Evolutionary conservation across 176 grass and related monocot species (phyloP), one percentile per base, ranked within the genome.

Genomic region (Puccinellia tenuiflora): DNA sequence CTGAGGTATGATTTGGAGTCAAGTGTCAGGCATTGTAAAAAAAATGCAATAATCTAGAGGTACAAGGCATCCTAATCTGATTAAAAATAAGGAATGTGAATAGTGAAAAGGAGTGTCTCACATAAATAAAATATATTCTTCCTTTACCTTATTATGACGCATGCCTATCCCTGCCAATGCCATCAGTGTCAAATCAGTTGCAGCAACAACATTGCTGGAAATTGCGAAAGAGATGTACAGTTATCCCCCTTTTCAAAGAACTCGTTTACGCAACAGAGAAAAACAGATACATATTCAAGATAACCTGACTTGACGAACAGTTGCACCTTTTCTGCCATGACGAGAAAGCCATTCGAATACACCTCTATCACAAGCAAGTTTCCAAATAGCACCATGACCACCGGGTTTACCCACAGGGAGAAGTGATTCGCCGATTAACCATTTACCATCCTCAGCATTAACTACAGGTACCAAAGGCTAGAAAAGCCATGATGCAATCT

Each of bases 181-280:
- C 89, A 98, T 90, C 53, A 98, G 87, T 20, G 96, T 98, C 77
- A 98, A 80, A 86, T 98, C 96, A 78, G 96, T 98, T 48, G 96
- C 92, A 79, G 96, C 96, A 28, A 95, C 92, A 90, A 98, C 96
- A 91, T 98, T 98, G 85, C 96, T 98, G 83, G n/a, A 91, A 87
- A 79, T 70, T 61, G 72, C 37, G 83, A 77, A 53, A 20, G 3
- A 69, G 2, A 65, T 84, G 21, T 38, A 82, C 6, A 74, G 29
- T 82, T 65, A 91, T 73, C 25, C 54, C n/a, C 16, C 8, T 33
- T 79, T 45, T 25, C 30, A 47, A 89, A 77, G 64, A 28, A 38
- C 50, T 78, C 18, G 17, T 83, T 54, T 76, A 45, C 18, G 54
- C 11, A 67, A 15, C 39, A 70, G 37, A 35, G 22, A 81, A 37